phyloP scores from a whole-genome alignment of 306 rosid species.

The Castanea sativa region DNA sequence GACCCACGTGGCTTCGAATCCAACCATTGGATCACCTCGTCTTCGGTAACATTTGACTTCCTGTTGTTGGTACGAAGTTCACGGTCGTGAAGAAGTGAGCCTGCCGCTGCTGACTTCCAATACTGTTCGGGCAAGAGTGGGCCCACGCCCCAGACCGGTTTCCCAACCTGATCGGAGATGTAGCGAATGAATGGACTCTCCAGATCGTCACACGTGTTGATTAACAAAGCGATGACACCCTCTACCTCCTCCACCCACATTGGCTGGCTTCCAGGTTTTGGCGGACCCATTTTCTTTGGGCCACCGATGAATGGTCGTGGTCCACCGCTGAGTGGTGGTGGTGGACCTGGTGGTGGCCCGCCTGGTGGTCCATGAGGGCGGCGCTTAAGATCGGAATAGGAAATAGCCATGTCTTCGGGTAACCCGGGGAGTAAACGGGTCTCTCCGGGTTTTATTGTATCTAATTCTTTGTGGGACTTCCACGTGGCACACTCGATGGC shows the following conservation, averaged over 20 bases:
- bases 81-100: constrained; percentile 39
- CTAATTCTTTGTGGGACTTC: constrained; percentile 38
- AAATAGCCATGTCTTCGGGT: constrained; percentile 49
- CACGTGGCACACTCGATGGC: constrained; percentile 53
- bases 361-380: constrained; percentile 19
- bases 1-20: constrained; percentile 51
- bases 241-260: constrained; percentile 31
- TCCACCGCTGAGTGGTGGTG: neutral
- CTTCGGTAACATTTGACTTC: constrained; percentile 36
- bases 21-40: constrained; percentile 54
- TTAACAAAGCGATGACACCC: constrained; percentile 34
- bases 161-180: constrained; percentile 19
- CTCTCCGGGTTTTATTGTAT: constrained; percentile 40
- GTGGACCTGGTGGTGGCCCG: constrained; percentile 4
- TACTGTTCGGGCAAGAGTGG: constrained; percentile 63
- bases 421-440: constrained; percentile 47
- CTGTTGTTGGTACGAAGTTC: constrained; percentile 39
- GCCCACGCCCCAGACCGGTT: constrained; percentile 70
- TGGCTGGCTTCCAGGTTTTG: constrained; percentile 30
- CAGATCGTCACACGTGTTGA: constrained; percentile 73
- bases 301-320: constrained; percentile 15
- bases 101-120: constrained; percentile 37
- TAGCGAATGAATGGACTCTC: constrained; percentile 53
- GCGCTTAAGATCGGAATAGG: constrained; percentile 31
- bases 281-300: constrained; percentile 29